Base-by-base conservation (phyloP, 139 green algal species). In the Microglena sp. region DNA sequence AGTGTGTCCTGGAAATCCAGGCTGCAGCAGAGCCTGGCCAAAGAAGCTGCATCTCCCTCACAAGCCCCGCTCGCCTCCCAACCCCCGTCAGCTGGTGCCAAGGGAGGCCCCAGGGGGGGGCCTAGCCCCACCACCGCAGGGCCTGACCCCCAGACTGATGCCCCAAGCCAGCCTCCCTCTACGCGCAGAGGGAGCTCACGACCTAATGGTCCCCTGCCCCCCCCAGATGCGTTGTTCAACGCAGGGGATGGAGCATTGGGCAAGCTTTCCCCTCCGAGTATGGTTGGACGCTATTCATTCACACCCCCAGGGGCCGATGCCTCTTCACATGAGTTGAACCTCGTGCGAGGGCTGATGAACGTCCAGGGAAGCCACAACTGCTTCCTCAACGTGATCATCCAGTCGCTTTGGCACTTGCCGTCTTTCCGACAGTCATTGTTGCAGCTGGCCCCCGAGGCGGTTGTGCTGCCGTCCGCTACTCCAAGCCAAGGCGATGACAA, bases 351-450 rank as follows among this genome's bases (percentile, higher is more conserved):
- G n/a, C 69, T 90, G 54, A 67, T 58, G 60, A 90, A 90, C 46
- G 62, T 68, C 28, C 75, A 68, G 5, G 73, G 72, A 7, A 55
- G 84, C 63, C 73, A 88, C 81, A 87, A 88, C 57, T 91, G 85
- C 79, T 91, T 89, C 71, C 75, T 91, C n/a, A 91, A 91, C 59
- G 85, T 86, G 1, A 82, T 83, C 62, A 70, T 91, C 27, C 85
- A 91, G 70, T 69, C 69, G 21, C 69, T 91, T 18, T 89, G 81
- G 78, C 81, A 88, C 71, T 65, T 88, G 8, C 58, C 33, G 24
- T 59, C 60, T 50, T 89, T 90, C 76, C 71, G 82, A 54, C 46
- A 22, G 50, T 64, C 34, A 55, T 35, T 50, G 18, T 21, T 28
- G n/a, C 30, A 28, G 35, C 50, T 53, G 62, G 18, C n/a, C 11